phyloP scores from a whole-genome alignment of 2,329 filamentous ascomycete genomes.

The Talaromyces piceae region DNA sequence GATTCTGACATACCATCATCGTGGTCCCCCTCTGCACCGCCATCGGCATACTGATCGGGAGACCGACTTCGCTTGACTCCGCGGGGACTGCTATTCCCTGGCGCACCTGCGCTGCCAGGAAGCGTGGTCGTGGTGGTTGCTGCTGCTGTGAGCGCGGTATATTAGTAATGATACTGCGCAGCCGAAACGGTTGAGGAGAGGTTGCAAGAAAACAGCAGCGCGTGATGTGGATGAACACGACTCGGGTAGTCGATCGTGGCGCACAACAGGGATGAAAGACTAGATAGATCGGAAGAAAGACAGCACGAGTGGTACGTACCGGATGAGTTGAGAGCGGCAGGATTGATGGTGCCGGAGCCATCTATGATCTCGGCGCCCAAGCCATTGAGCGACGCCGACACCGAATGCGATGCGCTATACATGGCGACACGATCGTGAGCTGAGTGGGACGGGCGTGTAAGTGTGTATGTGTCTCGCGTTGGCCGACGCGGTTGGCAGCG shows the following conservation, averaged over 20 bases:
- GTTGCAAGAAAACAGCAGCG: background rate
- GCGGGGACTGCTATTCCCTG: conserved; percentile 53
- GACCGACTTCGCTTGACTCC: conserved; percentile 75
- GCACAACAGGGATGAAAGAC: no score
- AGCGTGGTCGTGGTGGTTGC: no score
- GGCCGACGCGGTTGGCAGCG: conserved; percentile 19
- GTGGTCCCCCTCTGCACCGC: conserved; percentile 51
- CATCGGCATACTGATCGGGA: conserved; percentile 57
- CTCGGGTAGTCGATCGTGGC: no score
- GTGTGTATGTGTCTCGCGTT: conserved; percentile 22
- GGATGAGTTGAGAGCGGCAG: conserved; percentile 72
- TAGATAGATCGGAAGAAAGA: no score
- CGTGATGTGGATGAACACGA: background rate
- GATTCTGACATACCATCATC: conserved; percentile 67
- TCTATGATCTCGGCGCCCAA: conserved; percentile 48
- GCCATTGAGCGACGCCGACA: conserved; percentile 60
- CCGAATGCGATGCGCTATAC: conserved; percentile 40
- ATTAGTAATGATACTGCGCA: no score
- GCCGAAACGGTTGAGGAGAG: background rate
- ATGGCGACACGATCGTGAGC: conserved; percentile 25
- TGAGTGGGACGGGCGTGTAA: conserved; percentile 9
- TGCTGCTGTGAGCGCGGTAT: conserved; percentile 28
- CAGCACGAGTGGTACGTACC: conserved; percentile 44
- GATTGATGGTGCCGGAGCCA: conserved; percentile 85
- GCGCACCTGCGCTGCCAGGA: conserved; percentile 37